These are phyloP conservation scores for Geoglossum cookeanum DNA, from an alignment of 2,329 filamentous ascomycete species.

Conservation along the genomic window DNA sequence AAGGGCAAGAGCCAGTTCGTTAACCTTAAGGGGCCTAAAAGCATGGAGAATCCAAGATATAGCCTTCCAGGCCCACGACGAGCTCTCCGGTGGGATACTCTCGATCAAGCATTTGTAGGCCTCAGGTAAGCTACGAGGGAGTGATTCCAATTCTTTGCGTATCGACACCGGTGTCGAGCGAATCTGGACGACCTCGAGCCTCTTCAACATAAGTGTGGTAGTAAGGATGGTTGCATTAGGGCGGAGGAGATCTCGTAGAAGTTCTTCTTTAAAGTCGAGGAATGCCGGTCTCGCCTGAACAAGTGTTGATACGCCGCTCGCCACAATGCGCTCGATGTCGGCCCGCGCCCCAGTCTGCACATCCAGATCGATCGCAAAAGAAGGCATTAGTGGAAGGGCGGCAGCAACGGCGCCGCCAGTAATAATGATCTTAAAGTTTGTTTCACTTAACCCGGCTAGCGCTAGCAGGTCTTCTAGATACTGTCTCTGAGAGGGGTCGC, in stretches of 20 bases:
- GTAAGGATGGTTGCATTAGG: neutral
- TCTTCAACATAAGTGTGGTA: neutral
- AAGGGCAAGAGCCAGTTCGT: neutral
- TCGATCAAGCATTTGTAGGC: neutral
- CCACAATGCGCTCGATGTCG: neutral
- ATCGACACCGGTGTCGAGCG: neutral
- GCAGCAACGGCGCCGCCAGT: neutral
- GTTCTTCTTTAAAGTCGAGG: neutral
- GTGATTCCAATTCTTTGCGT: neutral
- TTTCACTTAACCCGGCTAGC: neutral
- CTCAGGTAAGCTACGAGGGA: neutral
- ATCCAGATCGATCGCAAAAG: neutral
- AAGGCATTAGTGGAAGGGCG: neutral
- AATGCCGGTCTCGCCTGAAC: neutral
- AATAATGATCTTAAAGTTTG: neutral
- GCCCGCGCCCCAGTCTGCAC: neutral
- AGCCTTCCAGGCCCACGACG: neutral
- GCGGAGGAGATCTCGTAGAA: neutral
- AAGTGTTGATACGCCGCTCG: neutral
- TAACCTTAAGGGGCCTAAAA: neutral
- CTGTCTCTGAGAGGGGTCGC: neutral
- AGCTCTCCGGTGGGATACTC: neutral
- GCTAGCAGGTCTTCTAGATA: neutral
- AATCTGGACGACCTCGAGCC: neutral
- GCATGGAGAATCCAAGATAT: neutral